Evolutionary conservation across 768 basidiomycete species (phyloP).

Genomic region (Mycena alexandri): DNA sequence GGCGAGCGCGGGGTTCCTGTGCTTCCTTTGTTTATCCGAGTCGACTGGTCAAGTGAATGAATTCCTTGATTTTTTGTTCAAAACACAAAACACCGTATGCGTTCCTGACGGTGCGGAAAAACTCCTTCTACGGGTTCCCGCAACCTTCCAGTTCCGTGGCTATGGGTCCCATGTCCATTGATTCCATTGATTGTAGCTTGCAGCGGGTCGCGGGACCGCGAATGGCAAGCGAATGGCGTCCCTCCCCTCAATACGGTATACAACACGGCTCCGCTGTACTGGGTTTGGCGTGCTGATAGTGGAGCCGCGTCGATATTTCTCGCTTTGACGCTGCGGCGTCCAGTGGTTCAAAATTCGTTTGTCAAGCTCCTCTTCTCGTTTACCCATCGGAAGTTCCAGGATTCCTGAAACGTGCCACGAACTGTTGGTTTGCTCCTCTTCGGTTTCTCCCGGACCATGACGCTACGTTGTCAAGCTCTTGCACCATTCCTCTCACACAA

Average conservation of each 20-base stretch:
- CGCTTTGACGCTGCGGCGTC: constrained; percentile 20
- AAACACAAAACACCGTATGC: not conserved
- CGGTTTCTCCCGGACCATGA: not conserved
- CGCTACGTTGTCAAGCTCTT: not conserved
- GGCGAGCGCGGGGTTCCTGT: too few relatives aligned
- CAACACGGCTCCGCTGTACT: constrained; percentile 5
- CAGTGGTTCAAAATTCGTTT: not conserved
- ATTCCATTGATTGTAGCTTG: too few relatives aligned
- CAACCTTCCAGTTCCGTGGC: constrained; percentile 10
- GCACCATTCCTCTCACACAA: not conserved
- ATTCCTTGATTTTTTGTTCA: too few relatives aligned
- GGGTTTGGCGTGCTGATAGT: constrained; percentile 7
- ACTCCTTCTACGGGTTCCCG: not conserved
- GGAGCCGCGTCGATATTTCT: not conserved
- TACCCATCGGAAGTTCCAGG: too few relatives aligned
- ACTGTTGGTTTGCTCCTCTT: too few relatives aligned
- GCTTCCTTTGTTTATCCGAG: too few relatives aligned
- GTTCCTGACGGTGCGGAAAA: not conserved
- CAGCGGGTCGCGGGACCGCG: too few relatives aligned
- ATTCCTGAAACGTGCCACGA: too few relatives aligned
- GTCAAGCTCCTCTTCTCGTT: not conserved
- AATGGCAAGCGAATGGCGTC: too few relatives aligned
- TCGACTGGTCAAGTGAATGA: too few relatives aligned
- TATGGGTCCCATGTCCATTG: constrained; percentile 10
- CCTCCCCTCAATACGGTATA: not conserved